phyloP scores from a whole-genome alignment of 371 early-diverging fungal genomes.

The Zychaea mexicana region DNA sequence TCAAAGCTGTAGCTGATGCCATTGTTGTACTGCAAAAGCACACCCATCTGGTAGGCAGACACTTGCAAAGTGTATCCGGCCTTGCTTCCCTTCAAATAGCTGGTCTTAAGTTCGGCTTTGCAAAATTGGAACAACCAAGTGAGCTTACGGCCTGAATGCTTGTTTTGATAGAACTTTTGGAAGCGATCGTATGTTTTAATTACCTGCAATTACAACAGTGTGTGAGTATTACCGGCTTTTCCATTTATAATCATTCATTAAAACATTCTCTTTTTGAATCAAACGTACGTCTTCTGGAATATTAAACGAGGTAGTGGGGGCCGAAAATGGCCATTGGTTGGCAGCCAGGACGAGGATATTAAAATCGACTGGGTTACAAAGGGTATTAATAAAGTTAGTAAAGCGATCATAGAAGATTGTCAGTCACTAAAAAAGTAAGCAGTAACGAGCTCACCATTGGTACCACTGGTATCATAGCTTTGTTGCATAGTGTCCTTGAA shows the following conservation, averaged over 20 bases:
- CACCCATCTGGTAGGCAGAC: constrained; percentile 89
- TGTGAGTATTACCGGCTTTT: no score
- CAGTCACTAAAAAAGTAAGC: no score
- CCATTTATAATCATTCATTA: neutral
- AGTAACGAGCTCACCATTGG: constrained; percentile 29
- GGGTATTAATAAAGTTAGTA: constrained; percentile 1
- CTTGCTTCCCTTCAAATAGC: constrained; percentile 71
- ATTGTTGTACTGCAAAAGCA: constrained; percentile 84
- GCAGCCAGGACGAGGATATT: constrained; percentile 84
- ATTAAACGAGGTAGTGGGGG: constrained; percentile 76
- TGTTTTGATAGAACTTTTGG: constrained; percentile 80
- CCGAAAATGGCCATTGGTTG: constrained; percentile 89
- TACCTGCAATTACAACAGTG: constrained; percentile 41
- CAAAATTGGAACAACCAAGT: constrained; percentile 93
- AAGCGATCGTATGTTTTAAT: constrained; percentile 80
- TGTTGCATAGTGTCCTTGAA: constrained; percentile 59
- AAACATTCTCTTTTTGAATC: neutral
- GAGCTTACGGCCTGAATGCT: constrained; percentile 84
- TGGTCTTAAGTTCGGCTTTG: constrained; percentile 88
- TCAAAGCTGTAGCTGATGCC: constrained; percentile 63
- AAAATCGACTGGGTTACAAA: constrained; percentile 67
- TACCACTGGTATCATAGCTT: constrained; percentile 41
- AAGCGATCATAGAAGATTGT: no score
- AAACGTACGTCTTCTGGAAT: constrained; percentile 77
- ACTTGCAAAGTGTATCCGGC: constrained; percentile 77